phyloP scores from a whole-genome alignment of 2,329 filamentous ascomycete genomes.

The Lasiodiplodia gonubiensis region DNA sequence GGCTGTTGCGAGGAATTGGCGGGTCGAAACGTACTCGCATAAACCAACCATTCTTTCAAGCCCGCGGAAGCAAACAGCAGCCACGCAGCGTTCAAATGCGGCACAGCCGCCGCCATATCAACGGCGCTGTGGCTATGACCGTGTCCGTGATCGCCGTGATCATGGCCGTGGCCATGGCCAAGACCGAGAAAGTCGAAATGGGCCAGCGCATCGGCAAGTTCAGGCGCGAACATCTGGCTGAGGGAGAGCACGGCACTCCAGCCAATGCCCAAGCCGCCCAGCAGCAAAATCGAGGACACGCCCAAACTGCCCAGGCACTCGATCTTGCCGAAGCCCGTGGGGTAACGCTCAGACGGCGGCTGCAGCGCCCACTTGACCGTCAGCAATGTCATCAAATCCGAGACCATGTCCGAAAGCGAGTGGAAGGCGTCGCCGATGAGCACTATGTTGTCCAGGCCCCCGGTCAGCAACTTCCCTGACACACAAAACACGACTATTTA shows the following conservation, averaged over 20 bases:
- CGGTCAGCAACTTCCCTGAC: background rate
- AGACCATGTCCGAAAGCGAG: slow-evolving; percentile 92
- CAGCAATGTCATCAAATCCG: slow-evolving; percentile 89
- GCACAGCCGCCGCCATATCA: slow-evolving; percentile 58
- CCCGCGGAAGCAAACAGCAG: slow-evolving; percentile 86
- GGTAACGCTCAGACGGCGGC: slow-evolving; percentile 81
- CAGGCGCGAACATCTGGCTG: slow-evolving; percentile 56
- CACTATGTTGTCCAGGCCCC: slow-evolving; percentile 49
- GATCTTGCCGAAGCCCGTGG: slow-evolving; percentile 94
- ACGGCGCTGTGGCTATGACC: slow-evolving; percentile 47
- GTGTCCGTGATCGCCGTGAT: slow-evolving; percentile 44
- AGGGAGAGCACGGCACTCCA: slow-evolving; percentile 66
- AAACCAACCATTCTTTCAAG: slow-evolving; percentile 96
- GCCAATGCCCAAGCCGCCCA: slow-evolving; percentile 91
- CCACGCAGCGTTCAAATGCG: slow-evolving; percentile 94
- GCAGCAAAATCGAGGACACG: slow-evolving; percentile 87
- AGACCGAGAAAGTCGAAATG: slow-evolving; percentile 55
- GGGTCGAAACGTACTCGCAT: slow-evolving; percentile 71
- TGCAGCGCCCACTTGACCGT: slow-evolving; percentile 94
- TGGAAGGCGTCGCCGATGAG: slow-evolving; percentile 95
- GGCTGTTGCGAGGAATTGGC: background rate
- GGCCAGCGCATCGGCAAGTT: slow-evolving; percentile 50
- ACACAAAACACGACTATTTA: background rate
- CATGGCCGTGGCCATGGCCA: slow-evolving; percentile 64
- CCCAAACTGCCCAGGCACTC: slow-evolving; percentile 93